Evolutionary conservation across 2,329 filamentous ascomycete genomes (phyloP), one percentile per base, ranked within the genome.

Genomic region (Neofusicoccum cordaticola): DNA sequence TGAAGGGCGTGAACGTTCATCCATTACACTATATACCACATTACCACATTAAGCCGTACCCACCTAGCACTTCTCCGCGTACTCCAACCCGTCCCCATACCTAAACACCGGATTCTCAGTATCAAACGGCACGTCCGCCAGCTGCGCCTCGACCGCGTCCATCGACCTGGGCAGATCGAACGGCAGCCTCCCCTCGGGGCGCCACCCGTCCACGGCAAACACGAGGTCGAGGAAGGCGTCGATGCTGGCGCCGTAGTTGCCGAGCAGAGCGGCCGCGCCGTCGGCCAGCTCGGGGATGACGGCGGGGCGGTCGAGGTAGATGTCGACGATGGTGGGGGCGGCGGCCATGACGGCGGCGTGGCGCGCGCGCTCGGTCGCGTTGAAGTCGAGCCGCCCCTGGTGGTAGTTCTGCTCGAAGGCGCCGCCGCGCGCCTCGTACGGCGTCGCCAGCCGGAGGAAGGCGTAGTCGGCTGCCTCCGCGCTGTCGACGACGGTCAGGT

Each of bases 121-220:
- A 67, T 78, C 77, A 65, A 77, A 78, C 0, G 76, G 75, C 53
- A 78, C 71, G 62, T 78, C 75, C 66, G 75, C 75, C 44, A 64
- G 67, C 22, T 65, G 70, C 15, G 66, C 74, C 51, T 77, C 74
- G 0, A 82, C 82, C 1, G 81, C 82, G 50, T 71, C 74, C 67
- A 77, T 76, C 5, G 79, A 81, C 11, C 78, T 68, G 0, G 82
- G 81, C 39, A 84, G 62, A 68, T 84, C 82, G 69, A 82, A 82
- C 0, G 81, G 81, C 65, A 83, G 66, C 69, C 73, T 78, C 0
- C 82, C 81, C 63, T 77, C 68, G 0, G 82, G 82, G 12, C 69
- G 68, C 7, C 72, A 74, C 1, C 71, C 73, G 44, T 76, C 71
- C 7, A 74, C 67, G 0, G 73, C 74, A 62, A 82, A 78, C 0